A percentile compares a stretch with the other conserved stretches of the same genome.
Evolutionary conservation across 768 basidiomycete genomes (phyloP).

Genomic region (Russula foetens): DNA sequence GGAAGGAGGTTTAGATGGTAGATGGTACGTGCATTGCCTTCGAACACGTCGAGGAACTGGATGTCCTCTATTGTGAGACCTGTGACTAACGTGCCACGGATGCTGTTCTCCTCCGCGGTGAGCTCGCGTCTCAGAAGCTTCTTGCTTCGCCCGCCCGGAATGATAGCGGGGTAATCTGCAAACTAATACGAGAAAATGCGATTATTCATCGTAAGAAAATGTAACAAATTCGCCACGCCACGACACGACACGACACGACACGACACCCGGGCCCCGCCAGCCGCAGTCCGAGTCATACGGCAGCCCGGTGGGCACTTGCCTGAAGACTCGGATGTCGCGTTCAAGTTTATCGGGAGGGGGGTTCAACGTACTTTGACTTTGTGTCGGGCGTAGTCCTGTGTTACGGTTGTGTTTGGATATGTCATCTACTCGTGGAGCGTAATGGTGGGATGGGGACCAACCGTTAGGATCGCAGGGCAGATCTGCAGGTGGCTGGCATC

Average conservation of each 20-base stretch:
- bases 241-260: too few relatives aligned
- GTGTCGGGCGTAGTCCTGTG: constrained; percentile 73
- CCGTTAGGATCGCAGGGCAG: constrained; percentile 67
- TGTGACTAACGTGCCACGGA: constrained; percentile 70
- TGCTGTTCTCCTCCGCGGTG: constrained; percentile 52
- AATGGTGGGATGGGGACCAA: constrained; percentile 29
- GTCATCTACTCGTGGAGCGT: not conserved
- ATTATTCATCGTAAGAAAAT: too few relatives aligned
- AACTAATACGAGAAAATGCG: constrained; percentile 28
- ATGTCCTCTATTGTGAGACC: constrained; percentile 66
- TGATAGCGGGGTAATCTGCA: constrained; percentile 79
- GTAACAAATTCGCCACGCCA: too few relatives aligned
- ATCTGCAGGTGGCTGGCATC: constrained; percentile 55
- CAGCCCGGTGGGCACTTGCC: too few relatives aligned
- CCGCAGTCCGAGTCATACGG: too few relatives aligned
- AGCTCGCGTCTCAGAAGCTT: constrained; percentile 34
- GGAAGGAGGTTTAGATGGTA: not conserved
- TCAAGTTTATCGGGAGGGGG: too few relatives aligned
- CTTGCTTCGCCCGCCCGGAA: constrained; percentile 47
- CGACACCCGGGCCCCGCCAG: not conserved
- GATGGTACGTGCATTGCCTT: constrained; percentile 66
- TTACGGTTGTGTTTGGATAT: too few relatives aligned
- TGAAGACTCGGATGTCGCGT: too few relatives aligned
- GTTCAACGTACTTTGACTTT: constrained; percentile 49
- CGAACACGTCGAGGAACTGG: constrained; percentile 66